Evolutionary conservation across 208 protist species (phyloP).

Genomic region (Leishmania amazonensis): DNA sequence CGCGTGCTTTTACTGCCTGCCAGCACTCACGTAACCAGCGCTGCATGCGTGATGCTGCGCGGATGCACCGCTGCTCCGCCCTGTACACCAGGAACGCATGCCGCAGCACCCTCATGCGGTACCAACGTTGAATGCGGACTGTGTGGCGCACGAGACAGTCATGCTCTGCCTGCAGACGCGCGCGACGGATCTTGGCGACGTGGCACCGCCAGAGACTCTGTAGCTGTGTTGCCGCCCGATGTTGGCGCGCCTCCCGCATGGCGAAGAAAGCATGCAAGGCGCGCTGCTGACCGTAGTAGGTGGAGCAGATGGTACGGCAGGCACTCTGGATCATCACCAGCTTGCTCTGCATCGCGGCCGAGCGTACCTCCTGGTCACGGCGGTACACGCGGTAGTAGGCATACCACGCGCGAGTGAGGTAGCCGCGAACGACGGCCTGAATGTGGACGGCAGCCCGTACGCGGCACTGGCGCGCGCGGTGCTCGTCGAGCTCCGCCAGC

Average conservation of each 20-base stretch:
- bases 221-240: conserved; percentile 53
- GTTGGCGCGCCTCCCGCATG: conserved; percentile 32
- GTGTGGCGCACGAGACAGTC: conserved; percentile 47
- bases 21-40: conserved; percentile 53
- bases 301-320: conserved; percentile 42
- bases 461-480: conserved; percentile 43
- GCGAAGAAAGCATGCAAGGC: conserved; percentile 29
- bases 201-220: conserved; percentile 80
- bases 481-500: conserved; percentile 37
- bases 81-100: conserved; percentile 50
- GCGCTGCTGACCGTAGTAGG: conserved; percentile 35
- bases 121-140: conserved; percentile 66
- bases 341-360: conserved; percentile 59
- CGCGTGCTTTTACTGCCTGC: conserved; percentile 54
- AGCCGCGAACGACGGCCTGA: conserved; percentile 78
- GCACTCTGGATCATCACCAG: conserved; percentile 70
- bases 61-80: conserved; percentile 41
- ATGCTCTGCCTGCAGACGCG: conserved; percentile 68
- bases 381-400: conserved; percentile 79
- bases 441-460: conserved; percentile 68
- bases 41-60: conserved; percentile 61
- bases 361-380: conserved; percentile 70
- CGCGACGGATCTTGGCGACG: conserved; percentile 56
- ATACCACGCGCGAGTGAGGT: conserved; percentile 85
- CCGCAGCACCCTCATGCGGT: conserved; percentile 55